A percentile compares a stretch with the other conserved stretches of the same genome.
These are phyloP conservation scores for Verticillium nubilum DNA, from an alignment of 2,329 filamentous ascomycete species.

Conservation along the genomic window DNA sequence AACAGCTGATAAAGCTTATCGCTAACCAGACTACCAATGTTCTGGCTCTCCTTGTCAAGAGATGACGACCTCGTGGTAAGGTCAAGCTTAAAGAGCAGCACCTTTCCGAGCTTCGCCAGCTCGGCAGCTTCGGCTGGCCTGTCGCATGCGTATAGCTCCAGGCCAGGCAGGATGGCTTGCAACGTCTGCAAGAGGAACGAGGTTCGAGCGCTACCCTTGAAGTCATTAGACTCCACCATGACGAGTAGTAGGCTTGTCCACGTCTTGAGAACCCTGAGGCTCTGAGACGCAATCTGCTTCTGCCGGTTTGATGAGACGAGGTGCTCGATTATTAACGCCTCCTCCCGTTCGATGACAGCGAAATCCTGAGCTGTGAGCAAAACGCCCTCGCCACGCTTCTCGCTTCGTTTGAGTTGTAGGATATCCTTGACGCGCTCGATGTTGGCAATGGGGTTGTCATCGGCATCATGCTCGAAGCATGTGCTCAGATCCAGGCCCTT, in stretches of 20 bases:
- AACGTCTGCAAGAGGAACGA: conserved; percentile 81
- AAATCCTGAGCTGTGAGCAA: conserved; percentile 45
- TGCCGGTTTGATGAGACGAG: conserved; percentile 60
- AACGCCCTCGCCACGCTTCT: conserved; percentile 44
- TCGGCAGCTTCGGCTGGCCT: conserved; percentile 67
- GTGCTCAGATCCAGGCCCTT: conserved; percentile 60
- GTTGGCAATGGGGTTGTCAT: conserved; percentile 58
- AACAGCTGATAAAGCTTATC: conserved; percentile 91
- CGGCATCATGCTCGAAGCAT: conserved; percentile 56
- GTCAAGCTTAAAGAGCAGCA: conserved; percentile 67
- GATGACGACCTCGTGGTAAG: conserved; percentile 34
- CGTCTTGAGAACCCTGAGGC: conserved; percentile 66
- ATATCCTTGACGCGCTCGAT: conserved; percentile 68
- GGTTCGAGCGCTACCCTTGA: conserved; percentile 65
- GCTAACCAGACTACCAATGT: conserved; percentile 67
- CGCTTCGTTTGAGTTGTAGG: conserved; percentile 62
- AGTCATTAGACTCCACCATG: conserved; percentile 76
- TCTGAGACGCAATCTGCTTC: conserved; percentile 48
- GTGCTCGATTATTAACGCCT: conserved; percentile 53
- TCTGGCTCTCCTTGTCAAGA: conserved; percentile 36
- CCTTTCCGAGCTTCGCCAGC: conserved; percentile 69
- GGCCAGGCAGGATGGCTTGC: conserved; percentile 80
- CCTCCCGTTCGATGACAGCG: conserved; percentile 50
- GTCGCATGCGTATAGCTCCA: conserved; percentile 70
- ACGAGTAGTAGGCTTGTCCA: conserved; percentile 85